Conservation (phyloP, 2,329 filamentous ascomycete species). For the Fusarium mexicanum region DNA sequence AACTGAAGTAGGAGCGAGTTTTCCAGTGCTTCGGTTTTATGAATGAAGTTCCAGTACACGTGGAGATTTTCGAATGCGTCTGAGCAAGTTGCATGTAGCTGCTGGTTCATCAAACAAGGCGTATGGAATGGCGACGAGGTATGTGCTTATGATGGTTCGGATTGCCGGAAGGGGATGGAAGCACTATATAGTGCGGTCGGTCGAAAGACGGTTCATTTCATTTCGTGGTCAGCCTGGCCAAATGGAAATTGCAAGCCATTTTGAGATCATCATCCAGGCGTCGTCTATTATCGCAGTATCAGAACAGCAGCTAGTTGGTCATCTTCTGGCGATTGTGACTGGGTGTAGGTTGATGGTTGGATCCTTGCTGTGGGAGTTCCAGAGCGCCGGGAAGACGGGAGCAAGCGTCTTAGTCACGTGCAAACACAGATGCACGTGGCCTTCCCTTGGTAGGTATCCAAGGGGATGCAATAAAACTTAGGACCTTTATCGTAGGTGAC, state of each 20-base stretch:
- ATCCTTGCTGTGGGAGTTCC: conserved; percentile 38
- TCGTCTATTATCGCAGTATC: conserved; percentile 8
- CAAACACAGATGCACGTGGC: conserved; percentile 2
- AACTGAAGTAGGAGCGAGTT: neutral
- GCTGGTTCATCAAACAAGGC: neutral
- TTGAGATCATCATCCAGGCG: neutral
- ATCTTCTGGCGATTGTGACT: conserved; percentile 30
- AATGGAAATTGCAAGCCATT: neutral
- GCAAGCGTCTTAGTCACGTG: conserved; percentile 35
- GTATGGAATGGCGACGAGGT: neutral
- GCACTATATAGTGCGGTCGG: conserved; percentile 4
- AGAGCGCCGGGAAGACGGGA: conserved; percentile 17
- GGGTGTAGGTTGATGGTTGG: conserved; percentile 35
- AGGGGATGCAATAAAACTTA: no score
- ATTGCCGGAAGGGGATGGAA: conserved; percentile 29
- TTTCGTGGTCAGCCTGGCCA: conserved; percentile 4
- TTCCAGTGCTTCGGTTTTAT: neutral
- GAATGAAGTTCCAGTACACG: neutral
- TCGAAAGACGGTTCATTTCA: conserved; percentile 5
- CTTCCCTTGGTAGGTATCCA: neutral
- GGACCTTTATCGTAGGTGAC: no score
- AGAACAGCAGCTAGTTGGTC: conserved; percentile 13
- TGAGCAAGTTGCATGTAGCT: neutral
- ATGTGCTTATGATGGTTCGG: conserved; percentile 27
- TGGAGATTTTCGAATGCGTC: neutral